A percentile compares a stretch with the other conserved stretches of the same genome.
Evolutionary conservation across 2,329 filamentous ascomycete genomes (phyloP).

Genomic region (Neoascochyta sp.): DNA sequence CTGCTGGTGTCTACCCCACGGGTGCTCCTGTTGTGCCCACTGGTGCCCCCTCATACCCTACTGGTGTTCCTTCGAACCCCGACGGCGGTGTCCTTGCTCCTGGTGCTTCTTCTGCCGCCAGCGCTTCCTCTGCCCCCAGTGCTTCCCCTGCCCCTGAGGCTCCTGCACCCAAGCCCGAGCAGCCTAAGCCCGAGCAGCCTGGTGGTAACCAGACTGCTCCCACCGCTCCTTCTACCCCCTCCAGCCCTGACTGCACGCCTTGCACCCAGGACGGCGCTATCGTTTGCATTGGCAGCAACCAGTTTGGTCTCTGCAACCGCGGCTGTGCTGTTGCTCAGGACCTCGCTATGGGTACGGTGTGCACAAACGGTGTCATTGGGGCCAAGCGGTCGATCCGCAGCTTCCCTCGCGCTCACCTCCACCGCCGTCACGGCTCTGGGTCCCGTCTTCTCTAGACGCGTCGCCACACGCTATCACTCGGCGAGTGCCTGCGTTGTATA

Average conservation of each 20-base stretch:
- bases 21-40: conserved; percentile 2
- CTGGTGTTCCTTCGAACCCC: conserved; percentile 5
- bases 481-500: conserved; percentile 5
- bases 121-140: conserved; percentile 16
- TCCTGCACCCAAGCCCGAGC: conserved; percentile 1
- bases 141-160: conserved; percentile 26
- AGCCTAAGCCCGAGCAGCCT: too few relatives aligned
- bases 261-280: conserved; percentile 43
- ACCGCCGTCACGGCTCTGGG: conserved; percentile 26
- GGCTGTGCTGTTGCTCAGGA: conserved; percentile 41
- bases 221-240: conserved; percentile 6
- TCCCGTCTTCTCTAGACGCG: conserved; percentile 18
- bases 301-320: conserved; percentile 46
- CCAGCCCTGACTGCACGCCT: conserved; percentile 22
- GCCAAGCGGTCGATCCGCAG: conserved; percentile 15
- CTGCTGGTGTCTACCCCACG: conserved; percentile 1
- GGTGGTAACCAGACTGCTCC: too few relatives aligned
- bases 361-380: conserved; percentile 32
- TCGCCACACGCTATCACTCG: conserved; percentile 3
- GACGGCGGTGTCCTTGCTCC: conserved; percentile 1
- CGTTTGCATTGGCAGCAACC: conserved; percentile 42
- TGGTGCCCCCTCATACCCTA: conserved; percentile 3
- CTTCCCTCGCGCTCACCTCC: conserved; percentile 26
- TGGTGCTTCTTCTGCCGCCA: conserved; percentile 12
- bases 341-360: conserved; percentile 43